Percentiles rank a stretch among this genome's conserved stretches.
Evolutionary conservation across 257 asterid species (phyloP).

Genomic region (Plantago elongata): DNA sequence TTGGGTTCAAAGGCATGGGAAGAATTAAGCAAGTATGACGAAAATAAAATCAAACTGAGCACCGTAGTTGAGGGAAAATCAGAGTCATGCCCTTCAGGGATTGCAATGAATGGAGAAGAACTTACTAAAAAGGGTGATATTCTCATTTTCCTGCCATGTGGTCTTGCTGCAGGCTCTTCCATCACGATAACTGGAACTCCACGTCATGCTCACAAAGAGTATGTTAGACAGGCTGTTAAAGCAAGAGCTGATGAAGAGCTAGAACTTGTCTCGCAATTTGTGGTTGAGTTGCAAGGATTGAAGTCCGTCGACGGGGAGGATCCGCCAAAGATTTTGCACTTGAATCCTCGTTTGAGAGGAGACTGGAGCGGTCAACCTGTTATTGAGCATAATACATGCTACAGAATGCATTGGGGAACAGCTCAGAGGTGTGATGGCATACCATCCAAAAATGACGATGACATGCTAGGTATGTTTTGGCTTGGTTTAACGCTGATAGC

Average conservation of each 20-base stretch:
- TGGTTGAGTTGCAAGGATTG: constrained; percentile 90
- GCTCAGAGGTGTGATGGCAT: constrained; percentile 93
- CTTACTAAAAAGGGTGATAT: constrained; percentile 38
- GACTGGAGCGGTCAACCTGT: constrained; percentile 96
- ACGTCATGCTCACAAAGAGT: constrained; percentile 79
- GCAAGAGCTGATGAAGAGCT: constrained; percentile 39
- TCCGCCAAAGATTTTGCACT: constrained; percentile 93
- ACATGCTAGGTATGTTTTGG: constrained; percentile 64
- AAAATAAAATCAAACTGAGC: constrained; percentile 53
- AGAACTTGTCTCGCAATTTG: constrained; percentile 82
- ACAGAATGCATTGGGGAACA: constrained; percentile 96
- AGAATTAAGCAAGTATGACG: constrained; percentile 58
- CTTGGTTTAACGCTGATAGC: neutral
- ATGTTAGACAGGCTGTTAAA: constrained; percentile 72
- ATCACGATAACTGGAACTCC: constrained; percentile 89
- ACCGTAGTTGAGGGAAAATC: constrained; percentile 76
- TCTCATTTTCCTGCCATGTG: constrained; percentile 87
- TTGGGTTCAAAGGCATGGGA: constrained; percentile 89
- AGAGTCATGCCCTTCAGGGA: constrained; percentile 90
- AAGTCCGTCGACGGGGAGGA: constrained; percentile 96
- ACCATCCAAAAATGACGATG: constrained; percentile 70
- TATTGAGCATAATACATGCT: constrained; percentile 93
- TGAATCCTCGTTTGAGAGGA: constrained; percentile 93
- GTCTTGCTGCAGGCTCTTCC: constrained; percentile 96
- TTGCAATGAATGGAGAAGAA: constrained; percentile 60